phyloP scores from a whole-genome alignment of 495 filamentous ascomycete genomes.

The Acidomyces sp. region DNA sequence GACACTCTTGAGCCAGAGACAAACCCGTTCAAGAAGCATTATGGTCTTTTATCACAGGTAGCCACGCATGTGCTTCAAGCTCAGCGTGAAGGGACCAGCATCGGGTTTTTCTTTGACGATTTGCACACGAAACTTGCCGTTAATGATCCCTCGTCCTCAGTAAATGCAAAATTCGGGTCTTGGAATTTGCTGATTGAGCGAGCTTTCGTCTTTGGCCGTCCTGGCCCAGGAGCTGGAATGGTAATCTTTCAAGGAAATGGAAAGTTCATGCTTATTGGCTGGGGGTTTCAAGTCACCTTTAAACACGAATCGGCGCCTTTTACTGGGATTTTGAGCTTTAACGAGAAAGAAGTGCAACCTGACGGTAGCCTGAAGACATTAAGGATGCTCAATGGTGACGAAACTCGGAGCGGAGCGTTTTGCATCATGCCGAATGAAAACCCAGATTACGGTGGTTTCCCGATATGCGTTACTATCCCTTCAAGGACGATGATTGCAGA shows the following conservation, averaged over 20 bases:
- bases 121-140: conserved; percentile 7
- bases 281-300: conserved; percentile 34
- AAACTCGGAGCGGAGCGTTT: conserved; percentile 35
- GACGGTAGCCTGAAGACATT: conserved; percentile 29
- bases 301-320: conserved; percentile 27
- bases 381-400: conserved; percentile 37
- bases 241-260: conserved; percentile 31
- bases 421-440: conserved; percentile 39
- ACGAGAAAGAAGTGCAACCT: conserved; percentile 30
- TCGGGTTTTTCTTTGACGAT: conserved; percentile 42
- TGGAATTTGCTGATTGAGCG: conserved; percentile 31
- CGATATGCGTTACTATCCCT: conserved; percentile 38
- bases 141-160: conserved; percentile 22
- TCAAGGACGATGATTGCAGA: conserved; percentile 38
- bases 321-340: conserved; percentile 34
- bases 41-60: conserved; percentile 29
- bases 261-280: conserved; percentile 36
- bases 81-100: conserved; percentile 26
- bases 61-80: conserved; percentile 32
- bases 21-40: conserved; percentile 32
- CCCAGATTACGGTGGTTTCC: conserved; percentile 40
- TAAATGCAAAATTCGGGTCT: conserved; percentile 20
- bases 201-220: conserved; percentile 38
- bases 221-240: conserved; percentile 33
- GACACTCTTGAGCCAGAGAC: conserved; percentile 31